These are phyloP conservation scores for Neopestalotiopsis clavispora DNA, from an alignment of 2,329 filamentous ascomycete species.

Conservation along the genomic window DNA sequence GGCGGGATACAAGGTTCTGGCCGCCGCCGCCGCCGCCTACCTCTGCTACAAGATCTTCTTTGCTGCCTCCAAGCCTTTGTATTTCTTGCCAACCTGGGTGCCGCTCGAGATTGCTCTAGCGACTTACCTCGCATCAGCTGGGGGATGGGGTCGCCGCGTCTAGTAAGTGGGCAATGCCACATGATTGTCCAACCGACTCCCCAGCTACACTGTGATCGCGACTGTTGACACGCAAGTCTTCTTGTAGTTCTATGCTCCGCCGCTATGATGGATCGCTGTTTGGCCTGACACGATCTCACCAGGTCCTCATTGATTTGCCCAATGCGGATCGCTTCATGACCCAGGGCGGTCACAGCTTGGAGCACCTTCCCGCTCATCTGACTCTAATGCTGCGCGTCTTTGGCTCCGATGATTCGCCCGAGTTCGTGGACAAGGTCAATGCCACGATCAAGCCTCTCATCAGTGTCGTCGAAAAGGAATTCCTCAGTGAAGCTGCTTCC, in stretches of 20 bases:
- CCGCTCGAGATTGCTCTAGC: constrained; percentile 17
- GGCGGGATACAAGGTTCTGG: constrained; percentile 5
- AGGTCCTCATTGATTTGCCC: constrained; percentile 29
- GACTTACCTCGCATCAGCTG: constrained; percentile 3
- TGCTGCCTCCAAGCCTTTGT: background rate
- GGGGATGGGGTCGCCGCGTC: constrained; percentile 8
- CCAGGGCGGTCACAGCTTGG: constrained; percentile 14
- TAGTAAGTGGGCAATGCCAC: constrained; percentile 1
- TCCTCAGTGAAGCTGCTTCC: constrained; percentile 20
- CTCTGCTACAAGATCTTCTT: constrained; percentile 6
- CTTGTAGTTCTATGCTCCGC: constrained; percentile 6
- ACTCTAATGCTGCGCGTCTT: constrained; percentile 21
- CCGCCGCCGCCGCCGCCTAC: background rate
- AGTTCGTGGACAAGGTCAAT: background rate
- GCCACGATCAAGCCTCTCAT: constrained; percentile 1
- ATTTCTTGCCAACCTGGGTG: constrained; percentile 1
- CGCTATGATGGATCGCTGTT: constrained; percentile 19
- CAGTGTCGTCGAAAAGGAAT: constrained; percentile 17
- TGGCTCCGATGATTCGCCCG: constrained; percentile 15
- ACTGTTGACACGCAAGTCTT: background rate
- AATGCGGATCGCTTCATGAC: constrained; percentile 22
- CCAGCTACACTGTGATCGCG: background rate
- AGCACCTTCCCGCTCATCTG: constrained; percentile 5
- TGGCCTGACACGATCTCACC: constrained; percentile 32
- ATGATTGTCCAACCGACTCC: background rate